These are phyloP conservation scores for Priceomyces fermenticarens DNA, from an alignment of 805 yeast genomes.

Conservation along the genomic window DNA sequence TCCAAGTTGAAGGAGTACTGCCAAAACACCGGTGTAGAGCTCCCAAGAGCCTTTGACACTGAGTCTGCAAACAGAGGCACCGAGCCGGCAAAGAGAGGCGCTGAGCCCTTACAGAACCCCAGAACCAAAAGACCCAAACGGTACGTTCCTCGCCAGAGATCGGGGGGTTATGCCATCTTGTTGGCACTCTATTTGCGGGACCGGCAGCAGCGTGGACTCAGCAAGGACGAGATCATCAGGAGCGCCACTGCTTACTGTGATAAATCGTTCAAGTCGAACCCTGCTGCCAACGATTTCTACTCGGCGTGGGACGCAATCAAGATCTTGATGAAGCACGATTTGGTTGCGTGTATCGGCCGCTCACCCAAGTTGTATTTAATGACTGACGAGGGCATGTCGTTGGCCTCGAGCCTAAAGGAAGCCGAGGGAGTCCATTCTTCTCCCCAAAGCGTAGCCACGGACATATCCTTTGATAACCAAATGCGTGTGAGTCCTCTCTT, in stretches of 20 bases:
- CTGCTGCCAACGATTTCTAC: conserved; percentile 59
- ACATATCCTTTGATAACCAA: conserved; percentile 35
- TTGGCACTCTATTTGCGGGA: conserved; percentile 55
- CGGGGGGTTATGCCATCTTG: conserved; percentile 84
- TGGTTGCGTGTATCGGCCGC: conserved; percentile 54
- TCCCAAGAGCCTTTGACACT: conserved; percentile 39
- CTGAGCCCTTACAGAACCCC: background rate
- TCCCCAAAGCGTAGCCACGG: conserved; percentile 15
- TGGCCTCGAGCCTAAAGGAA: conserved; percentile 56
- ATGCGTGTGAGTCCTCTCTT: conserved; percentile 20
- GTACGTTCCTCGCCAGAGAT: conserved; percentile 70
- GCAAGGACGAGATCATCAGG: conserved; percentile 56
- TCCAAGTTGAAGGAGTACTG: conserved; percentile 54
- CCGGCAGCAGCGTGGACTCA: conserved; percentile 50
- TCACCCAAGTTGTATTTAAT: conserved; percentile 56
- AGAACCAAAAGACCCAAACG: conserved; percentile 20
- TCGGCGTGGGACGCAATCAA: conserved; percentile 77
- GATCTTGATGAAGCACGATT: conserved; percentile 56
- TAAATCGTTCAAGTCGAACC: conserved; percentile 55
- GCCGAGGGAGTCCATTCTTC: conserved; percentile 38
- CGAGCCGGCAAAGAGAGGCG: background rate
- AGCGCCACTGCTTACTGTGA: conserved; percentile 56
- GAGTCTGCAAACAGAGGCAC: conserved; percentile 1
- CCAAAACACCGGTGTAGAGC: conserved; percentile 41
- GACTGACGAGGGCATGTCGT: conserved; percentile 64